Conservation (phyloP, 805 yeast species). For the Metschnikowia reukaufii region DNA sequence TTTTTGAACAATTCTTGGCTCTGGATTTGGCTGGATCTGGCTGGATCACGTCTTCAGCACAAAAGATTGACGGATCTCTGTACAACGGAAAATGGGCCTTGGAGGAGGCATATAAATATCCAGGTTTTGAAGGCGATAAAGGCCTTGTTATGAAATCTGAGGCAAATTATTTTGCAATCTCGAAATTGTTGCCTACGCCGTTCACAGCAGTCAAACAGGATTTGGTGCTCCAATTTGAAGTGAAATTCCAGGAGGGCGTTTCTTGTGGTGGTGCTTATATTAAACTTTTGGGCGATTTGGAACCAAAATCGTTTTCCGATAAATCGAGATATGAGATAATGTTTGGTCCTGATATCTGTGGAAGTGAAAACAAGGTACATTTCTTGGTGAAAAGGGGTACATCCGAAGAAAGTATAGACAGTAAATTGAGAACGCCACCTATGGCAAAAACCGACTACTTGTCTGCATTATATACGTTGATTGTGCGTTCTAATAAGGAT, state of each 20-base stretch:
- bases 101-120: slow-evolving; percentile 54
- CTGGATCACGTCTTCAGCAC: slow-evolving; percentile 56
- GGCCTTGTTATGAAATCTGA: slow-evolving; percentile 76
- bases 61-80: slow-evolving; percentile 50
- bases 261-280: slow-evolving; percentile 90
- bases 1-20: slow-evolving; percentile 63
- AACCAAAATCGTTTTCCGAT: slow-evolving; percentile 52
- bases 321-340: slow-evolving; percentile 77
- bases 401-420: slow-evolving; percentile 62
- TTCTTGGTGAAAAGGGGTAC: slow-evolving; percentile 61
- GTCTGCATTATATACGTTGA: slow-evolving; percentile 72
- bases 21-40: slow-evolving; percentile 25
- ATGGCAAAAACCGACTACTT: slow-evolving; percentile 57
- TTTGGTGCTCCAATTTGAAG: slow-evolving; percentile 85
- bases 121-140: slow-evolving; percentile 63
- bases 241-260: slow-evolving; percentile 75
- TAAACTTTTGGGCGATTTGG: slow-evolving; percentile 57
- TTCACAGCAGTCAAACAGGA: slow-evolving; percentile 62
- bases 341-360: slow-evolving; percentile 96
- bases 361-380: slow-evolving; percentile 75
- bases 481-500: slow-evolving; percentile 61
- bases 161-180: slow-evolving; percentile 82
- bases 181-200: slow-evolving; percentile 55
- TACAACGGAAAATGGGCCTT: slow-evolving; percentile 78
- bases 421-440: slow-evolving; percentile 68